phyloP scores from a whole-genome alignment of 306 rosid genomes.

The Erythrophleum fordii region DNA sequence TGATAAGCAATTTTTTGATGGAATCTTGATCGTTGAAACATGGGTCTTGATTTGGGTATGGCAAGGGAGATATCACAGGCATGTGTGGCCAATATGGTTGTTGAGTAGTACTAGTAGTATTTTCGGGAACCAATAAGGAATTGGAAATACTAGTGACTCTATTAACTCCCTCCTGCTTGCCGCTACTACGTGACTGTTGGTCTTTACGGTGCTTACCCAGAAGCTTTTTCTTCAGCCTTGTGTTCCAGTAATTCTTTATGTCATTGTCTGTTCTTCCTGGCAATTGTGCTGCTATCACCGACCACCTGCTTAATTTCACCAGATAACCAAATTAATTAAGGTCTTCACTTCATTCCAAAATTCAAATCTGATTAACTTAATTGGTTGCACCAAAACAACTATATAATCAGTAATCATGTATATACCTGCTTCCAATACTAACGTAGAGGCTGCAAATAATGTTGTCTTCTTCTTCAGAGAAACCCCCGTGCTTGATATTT shows the following conservation, averaged over 20 bases:
- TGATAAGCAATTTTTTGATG: constrained; percentile 59
- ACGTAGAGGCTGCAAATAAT: constrained; percentile 84
- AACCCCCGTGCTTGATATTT: constrained; percentile 84
- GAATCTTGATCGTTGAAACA: constrained; percentile 61
- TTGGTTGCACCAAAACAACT: constrained; percentile 2
- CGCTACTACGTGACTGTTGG: constrained; percentile 49
- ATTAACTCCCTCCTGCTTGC: constrained; percentile 47
- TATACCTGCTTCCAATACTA: constrained; percentile 90
- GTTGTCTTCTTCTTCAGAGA: constrained; percentile 90
- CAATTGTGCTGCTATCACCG: constrained; percentile 88
- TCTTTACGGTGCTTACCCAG: constrained; percentile 80
- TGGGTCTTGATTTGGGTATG: constrained; percentile 45
- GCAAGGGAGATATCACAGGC: constrained; percentile 50
- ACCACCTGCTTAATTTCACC: constrained; percentile 60
- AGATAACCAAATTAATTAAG: neutral
- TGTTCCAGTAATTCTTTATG: constrained; percentile 95
- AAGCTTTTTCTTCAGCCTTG: constrained; percentile 86
- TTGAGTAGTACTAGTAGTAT: neutral
- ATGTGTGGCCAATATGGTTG: constrained; percentile 72
- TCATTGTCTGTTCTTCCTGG: constrained; percentile 93
- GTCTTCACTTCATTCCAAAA: neutral
- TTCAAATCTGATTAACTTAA: neutral
- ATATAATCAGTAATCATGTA: neutral
- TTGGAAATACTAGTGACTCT: constrained; percentile 1
- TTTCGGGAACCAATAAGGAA: constrained; percentile 35